Base-by-base conservation (phyloP, 164 flowering plant genomes). In the Piper betle region DNA sequence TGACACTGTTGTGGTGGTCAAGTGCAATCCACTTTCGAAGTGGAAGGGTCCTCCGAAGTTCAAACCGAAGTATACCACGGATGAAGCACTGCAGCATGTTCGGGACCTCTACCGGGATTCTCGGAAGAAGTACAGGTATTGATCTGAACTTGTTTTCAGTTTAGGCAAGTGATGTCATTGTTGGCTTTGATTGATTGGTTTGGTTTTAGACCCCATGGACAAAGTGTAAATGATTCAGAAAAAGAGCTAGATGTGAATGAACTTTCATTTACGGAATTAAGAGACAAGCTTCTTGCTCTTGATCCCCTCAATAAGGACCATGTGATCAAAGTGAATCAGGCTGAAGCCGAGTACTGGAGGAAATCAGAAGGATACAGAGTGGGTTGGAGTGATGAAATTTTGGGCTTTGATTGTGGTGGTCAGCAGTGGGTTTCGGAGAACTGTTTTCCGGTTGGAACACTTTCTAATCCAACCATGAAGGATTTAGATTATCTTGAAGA, bases 351-450 rank as follows among this genome's bases (percentile, higher is more conserved):
- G 60, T 94, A 79, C 76, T 94, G 99, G 99, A 81, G 70, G 66
- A 91, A 84, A 70, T 94, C 97, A 43, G 99, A 94, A 70, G 99
- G 99, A 67, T 94, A 86, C 60, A 76, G 97, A 75, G 87, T 85
- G 46, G 99, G 99, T 63, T 94, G 97, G 97, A 88, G 91, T 73
- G 99, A 94, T 78, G 97, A 94, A 72, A 90, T 94, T 58, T 68
- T 91, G 70, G 96, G 96, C 38, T 91, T 93, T 74, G 99, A 93
- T 76, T 93, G 99, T 79, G 99, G 99, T 68, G 99, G 99, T 39
- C 96, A 93, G 63, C 97, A 93, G 66, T 93, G 99, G 99, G 99
- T 93, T 20, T 93, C 99, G 33, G 99, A 93, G 68, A 91, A 69
- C 39, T 93, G 99, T 72, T 91, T 88, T 64, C 97, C 99, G 52